These are phyloP conservation scores for Vigna nakashimae DNA, from an alignment of 306 rosid genomes.

Conservation along the genomic window DNA sequence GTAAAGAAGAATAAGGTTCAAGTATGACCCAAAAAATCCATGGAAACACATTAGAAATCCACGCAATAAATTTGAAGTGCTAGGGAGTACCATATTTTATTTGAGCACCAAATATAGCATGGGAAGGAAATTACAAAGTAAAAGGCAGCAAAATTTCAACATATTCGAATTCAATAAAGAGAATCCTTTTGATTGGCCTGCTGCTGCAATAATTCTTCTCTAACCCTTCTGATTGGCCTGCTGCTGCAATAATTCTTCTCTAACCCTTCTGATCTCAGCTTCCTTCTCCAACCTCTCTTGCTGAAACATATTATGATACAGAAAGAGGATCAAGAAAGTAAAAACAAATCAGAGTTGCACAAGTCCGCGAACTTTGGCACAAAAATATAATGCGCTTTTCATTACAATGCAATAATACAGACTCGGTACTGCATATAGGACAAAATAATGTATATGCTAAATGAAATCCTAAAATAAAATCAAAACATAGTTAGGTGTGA, in stretches of 20 bases:
- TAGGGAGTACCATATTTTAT: conserved; percentile 29
- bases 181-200: conserved; percentile 68
- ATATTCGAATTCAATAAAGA: conserved; percentile 51
- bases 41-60: conserved; percentile 29
- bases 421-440: neutral
- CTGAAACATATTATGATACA: conserved; percentile 47
- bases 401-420: neutral
- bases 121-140: conserved; percentile 42
- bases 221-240: conserved; percentile 70
- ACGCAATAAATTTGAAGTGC: conserved; percentile 28
- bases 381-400: neutral
- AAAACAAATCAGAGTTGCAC: conserved; percentile 21
- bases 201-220: conserved; percentile 72
- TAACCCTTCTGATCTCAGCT: conserved; percentile 83
- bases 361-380: neutral
- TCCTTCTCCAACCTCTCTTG: conserved; percentile 79
- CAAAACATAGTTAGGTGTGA: neutral
- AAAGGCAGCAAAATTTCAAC: conserved; percentile 37
- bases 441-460: neutral
- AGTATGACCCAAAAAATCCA: neutral
- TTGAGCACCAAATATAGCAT: conserved; percentile 44
- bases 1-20: conserved; percentile 13
- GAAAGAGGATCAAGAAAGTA: neutral
- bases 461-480: neutral
- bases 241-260: conserved; percentile 72